Percentiles rank a stretch among this genome's conserved stretches.
Evolutionary conservation across 106 monocot species (phyloP).

Genomic region (Dendrobium catenatum): DNA sequence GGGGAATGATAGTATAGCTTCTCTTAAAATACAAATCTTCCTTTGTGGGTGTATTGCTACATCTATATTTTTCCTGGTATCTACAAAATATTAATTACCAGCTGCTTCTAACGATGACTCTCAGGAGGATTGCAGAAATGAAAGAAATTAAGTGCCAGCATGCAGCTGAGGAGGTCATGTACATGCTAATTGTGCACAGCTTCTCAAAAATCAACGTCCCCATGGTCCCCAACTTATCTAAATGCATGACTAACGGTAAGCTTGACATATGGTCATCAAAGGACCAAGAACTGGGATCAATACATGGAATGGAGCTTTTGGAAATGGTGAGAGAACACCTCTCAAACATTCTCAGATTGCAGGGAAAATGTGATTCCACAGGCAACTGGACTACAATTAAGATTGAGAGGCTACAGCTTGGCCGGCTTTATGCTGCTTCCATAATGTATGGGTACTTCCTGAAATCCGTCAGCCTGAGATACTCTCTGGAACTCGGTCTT

Average conservation of each 20-base stretch:
- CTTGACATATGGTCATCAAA: slow-evolving; percentile 41
- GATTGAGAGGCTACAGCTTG: slow-evolving; percentile 45
- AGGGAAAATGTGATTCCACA: slow-evolving; percentile 10
- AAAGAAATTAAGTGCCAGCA: slow-evolving; percentile 40
- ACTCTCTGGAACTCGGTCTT: slow-evolving; percentile 38
- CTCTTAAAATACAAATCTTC: too few species aligned
- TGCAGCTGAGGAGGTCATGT: slow-evolving; percentile 61
- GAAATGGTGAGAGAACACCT: slow-evolving; percentile 47
- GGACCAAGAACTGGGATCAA: slow-evolving; percentile 37
- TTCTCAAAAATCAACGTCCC: slow-evolving; percentile 53
- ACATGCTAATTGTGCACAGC: slow-evolving; percentile 44
- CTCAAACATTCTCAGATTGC: slow-evolving; percentile 30
- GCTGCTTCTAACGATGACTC: neutral
- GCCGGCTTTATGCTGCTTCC: slow-evolving; percentile 53
- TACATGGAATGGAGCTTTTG: slow-evolving; percentile 33
- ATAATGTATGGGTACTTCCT: slow-evolving; percentile 63
- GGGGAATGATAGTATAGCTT: too few species aligned
- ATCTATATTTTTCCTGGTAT: neutral
- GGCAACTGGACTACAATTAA: slow-evolving; percentile 18
- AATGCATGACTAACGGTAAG: slow-evolving; percentile 16
- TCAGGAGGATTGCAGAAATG: slow-evolving; percentile 61
- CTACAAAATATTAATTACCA: neutral
- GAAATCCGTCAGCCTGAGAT: slow-evolving; percentile 39
- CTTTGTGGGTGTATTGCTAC: too few species aligned
- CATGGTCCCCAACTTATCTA: slow-evolving; percentile 42